Percentiles rank a stretch among this genome's conserved stretches.
These are phyloP conservation scores for Didymella exigua DNA, from an alignment of 2,329 filamentous ascomycete species.

Conservation along the genomic window DNA sequence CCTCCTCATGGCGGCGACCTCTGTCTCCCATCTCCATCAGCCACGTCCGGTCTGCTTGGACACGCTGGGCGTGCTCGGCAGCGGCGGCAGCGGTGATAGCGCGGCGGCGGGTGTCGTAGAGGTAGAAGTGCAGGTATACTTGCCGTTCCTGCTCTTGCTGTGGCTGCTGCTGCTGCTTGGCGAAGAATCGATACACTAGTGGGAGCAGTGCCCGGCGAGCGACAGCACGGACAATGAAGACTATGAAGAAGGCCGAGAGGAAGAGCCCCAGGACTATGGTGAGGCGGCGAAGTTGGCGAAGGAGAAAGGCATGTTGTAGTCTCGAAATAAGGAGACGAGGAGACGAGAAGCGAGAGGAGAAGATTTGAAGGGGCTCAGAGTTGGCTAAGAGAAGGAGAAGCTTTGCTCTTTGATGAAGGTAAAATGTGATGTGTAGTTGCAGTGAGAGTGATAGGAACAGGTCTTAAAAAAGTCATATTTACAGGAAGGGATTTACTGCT, in stretches of 20 bases:
- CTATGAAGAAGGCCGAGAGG: neutral
- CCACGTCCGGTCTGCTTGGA: neutral
- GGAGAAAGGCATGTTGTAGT: neutral
- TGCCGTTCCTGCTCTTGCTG: neutral
- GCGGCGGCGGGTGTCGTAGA: neutral
- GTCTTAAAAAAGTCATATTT: no score
- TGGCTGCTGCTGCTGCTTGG: neutral
- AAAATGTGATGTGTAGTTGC: no score
- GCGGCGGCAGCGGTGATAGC: neutral
- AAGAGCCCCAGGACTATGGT: neutral
- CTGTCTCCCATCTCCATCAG: neutral
- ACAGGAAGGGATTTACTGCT: no score
- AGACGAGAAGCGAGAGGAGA: neutral
- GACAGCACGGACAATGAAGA: neutral
- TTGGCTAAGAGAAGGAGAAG: no score
- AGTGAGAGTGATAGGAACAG: no score
- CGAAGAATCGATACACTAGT: neutral
- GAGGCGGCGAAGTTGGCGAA: neutral
- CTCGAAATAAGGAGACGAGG: neutral
- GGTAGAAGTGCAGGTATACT: no score
- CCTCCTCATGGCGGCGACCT: neutral
- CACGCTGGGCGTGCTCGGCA: neutral
- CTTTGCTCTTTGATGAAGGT: no score
- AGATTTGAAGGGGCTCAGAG: neutral
- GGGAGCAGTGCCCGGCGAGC: neutral